Percentiles rank a stretch among this genome's conserved stretches.
These are phyloP conservation scores for Phaeoacremonium minimum DNA, from an alignment of 2,329 filamentous ascomycete species.

Conservation along the genomic window DNA sequence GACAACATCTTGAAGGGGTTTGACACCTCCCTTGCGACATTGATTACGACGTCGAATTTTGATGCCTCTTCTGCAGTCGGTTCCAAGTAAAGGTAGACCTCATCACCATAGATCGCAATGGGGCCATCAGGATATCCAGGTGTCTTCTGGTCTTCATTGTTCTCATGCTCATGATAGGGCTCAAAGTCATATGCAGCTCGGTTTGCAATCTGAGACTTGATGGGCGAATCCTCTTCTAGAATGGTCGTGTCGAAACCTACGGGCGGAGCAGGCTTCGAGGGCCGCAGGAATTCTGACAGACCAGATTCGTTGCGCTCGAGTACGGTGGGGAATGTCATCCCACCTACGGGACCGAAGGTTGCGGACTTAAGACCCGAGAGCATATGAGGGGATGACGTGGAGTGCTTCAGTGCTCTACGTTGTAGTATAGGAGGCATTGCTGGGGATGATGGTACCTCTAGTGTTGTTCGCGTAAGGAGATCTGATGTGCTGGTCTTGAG, in stretches of 20 bases:
- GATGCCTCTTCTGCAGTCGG: constrained; percentile 74
- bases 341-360: constrained; percentile 56
- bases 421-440: constrained; percentile 55
- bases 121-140: constrained; percentile 80
- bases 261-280: constrained; percentile 35
- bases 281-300: constrained; percentile 53
- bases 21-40: constrained; percentile 76
- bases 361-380: constrained; percentile 54
- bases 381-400: constrained; percentile 64
- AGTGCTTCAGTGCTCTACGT: constrained; percentile 61
- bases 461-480: constrained; percentile 40
- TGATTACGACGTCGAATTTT: constrained; percentile 77
- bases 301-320: constrained; percentile 56
- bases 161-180: constrained; percentile 61
- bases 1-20: constrained; percentile 60
- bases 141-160: constrained; percentile 75
- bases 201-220: constrained; percentile 58
- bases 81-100: constrained; percentile 75
- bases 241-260: constrained; percentile 36
- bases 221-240: constrained; percentile 52
- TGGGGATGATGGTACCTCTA: constrained; percentile 54
- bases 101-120: constrained; percentile 74
- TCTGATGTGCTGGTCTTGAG: constrained; percentile 67
- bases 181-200: constrained; percentile 54
- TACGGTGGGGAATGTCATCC: constrained; percentile 61